Evolutionary conservation across 345 rosid genomes (phyloP).

Genomic region (Combretum micranthum): DNA sequence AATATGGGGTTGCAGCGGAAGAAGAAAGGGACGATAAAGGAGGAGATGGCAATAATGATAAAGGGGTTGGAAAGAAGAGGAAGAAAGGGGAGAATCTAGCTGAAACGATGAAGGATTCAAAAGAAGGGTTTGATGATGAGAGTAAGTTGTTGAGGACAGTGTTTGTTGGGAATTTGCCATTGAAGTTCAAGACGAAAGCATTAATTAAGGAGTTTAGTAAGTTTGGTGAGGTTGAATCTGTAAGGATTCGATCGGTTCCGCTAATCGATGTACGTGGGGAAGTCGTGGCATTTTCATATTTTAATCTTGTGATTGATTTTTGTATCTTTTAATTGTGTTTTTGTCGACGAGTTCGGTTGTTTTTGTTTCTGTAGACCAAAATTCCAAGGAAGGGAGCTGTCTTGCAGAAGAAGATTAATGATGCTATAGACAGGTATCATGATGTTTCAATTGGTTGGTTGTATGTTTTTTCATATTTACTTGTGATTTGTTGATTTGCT

Average conservation of each 20-base stretch:
- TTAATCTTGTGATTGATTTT: constrained; percentile 7
- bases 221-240: constrained; percentile 84
- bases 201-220: constrained; percentile 63
- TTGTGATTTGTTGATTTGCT: no score
- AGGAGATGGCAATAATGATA: constrained; percentile 17
- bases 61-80: constrained; percentile 67
- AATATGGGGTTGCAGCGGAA: constrained; percentile 36
- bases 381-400: constrained; percentile 82
- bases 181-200: constrained; percentile 71
- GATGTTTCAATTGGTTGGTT: neutral
- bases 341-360: constrained; percentile 8
- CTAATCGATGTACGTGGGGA: constrained; percentile 60
- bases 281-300: neutral
- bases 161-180: constrained; percentile 86
- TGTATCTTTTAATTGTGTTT: constrained; percentile 5
- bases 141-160: constrained; percentile 83
- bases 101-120: constrained; percentile 31
- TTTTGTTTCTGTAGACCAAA: constrained; percentile 54
- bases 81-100: constrained; percentile 55
- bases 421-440: constrained; percentile 66
- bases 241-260: constrained; percentile 89
- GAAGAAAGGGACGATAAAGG: constrained; percentile 13
- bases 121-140: constrained; percentile 88
- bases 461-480: neutral
- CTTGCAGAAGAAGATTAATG: constrained; percentile 63